These are phyloP conservation scores for Musa schizocarpa DNA, from an alignment of 176 grass and related monocot species.

Conservation along the genomic window DNA sequence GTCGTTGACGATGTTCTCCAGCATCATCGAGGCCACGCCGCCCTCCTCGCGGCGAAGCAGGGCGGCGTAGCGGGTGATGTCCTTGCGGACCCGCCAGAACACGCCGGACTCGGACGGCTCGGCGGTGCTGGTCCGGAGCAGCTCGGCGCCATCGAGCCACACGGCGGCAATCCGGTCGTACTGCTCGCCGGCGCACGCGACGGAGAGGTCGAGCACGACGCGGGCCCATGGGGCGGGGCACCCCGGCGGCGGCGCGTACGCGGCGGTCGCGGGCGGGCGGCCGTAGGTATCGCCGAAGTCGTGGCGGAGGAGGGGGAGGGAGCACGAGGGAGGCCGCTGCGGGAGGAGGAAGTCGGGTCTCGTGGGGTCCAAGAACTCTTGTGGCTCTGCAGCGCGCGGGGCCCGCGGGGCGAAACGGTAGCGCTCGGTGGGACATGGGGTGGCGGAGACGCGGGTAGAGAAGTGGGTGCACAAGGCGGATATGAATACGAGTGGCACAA, in stretches of 20 bases:
- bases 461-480: not conserved
- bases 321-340: constrained; percentile 27
- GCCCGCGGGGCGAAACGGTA: not conserved
- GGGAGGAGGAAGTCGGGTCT: constrained; percentile 27
- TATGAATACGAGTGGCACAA: not conserved
- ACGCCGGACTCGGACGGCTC: constrained; percentile 58
- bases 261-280: constrained; percentile 29
- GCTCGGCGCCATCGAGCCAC: constrained; percentile 74
- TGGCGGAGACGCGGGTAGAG: not conserved
- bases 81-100: constrained; percentile 65
- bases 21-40: constrained; percentile 62
- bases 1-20: constrained; percentile 90
- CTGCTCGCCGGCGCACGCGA: constrained; percentile 57
- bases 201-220: constrained; percentile 65
- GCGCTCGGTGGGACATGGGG: not conserved
- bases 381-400: not conserved
- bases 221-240: constrained; percentile 60
- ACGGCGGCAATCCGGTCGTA: constrained; percentile 84
- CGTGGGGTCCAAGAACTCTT: constrained; percentile 66
- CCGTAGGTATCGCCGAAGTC: constrained; percentile 82
- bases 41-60: constrained; percentile 40
- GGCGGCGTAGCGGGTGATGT: constrained; percentile 53
- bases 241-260: constrained; percentile 39
- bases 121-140: constrained; percentile 82
- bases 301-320: constrained; percentile 45